These are phyloP conservation scores for Dendrocalamus latiflorus DNA, from an alignment of 202 grass and related monocot species.

Conservation along the genomic window DNA sequence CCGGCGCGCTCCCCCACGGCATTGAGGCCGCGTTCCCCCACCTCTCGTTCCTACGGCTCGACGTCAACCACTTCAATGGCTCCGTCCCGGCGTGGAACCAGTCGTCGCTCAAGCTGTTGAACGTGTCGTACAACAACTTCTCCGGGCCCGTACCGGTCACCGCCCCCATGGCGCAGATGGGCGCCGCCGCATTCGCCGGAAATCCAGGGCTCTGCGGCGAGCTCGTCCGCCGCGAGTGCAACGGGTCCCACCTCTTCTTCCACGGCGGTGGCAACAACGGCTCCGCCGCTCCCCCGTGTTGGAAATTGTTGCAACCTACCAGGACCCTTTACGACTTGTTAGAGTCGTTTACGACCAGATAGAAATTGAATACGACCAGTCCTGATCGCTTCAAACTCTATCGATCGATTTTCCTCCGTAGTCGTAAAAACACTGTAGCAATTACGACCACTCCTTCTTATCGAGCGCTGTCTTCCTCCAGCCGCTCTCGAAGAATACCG, in stretches of 20 bases:
- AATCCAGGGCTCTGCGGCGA: conserved; percentile 78
- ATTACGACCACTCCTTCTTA: too few species aligned
- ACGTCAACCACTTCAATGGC: conserved; percentile 69
- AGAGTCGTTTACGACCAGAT: too few species aligned
- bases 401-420: too few species aligned
- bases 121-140: conserved; percentile 84
- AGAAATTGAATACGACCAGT: too few species aligned
- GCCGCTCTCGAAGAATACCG: too few species aligned
- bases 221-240: conserved; percentile 67
- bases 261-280: conserved; percentile 11
- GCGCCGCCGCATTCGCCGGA: conserved; percentile 38
- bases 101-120: too few species aligned
- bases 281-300: conserved; percentile 5
- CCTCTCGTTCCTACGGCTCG: conserved; percentile 52
- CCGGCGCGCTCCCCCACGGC: conserved; percentile 49
- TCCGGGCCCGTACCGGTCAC: conserved; percentile 76
- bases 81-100: conserved; percentile 78
- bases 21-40: conserved; percentile 51
- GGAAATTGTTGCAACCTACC: too few species aligned
- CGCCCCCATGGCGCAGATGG: conserved; percentile 34
- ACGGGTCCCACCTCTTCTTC: conserved; percentile 57
- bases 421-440: too few species aligned
- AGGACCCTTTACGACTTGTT: too few species aligned
- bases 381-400: too few species aligned
- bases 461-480: too few species aligned